phyloP scores from a whole-genome alignment of 2,329 filamentous ascomycete genomes.

The Herpotrichia juniperi region DNA sequence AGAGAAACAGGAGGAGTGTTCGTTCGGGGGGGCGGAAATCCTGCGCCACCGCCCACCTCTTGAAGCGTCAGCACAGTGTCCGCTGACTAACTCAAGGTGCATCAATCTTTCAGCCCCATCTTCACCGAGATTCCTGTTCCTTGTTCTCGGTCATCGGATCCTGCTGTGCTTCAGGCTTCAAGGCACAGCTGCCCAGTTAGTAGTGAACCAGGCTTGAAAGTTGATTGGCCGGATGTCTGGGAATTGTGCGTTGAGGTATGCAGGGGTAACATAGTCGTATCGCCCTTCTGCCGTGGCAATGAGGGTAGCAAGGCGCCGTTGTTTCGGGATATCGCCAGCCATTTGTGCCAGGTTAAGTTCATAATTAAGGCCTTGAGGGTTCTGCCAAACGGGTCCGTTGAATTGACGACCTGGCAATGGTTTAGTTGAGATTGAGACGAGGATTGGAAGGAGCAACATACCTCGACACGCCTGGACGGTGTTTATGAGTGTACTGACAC shows the following conservation, averaged over 20 bases:
- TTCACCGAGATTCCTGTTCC: neutral
- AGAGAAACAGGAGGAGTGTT: neutral
- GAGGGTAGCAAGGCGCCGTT: conserved; percentile 61
- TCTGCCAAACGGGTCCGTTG: conserved; percentile 49
- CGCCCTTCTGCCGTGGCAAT: conserved; percentile 71
- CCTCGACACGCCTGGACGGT: conserved; percentile 47
- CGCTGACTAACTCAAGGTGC: conserved; percentile 6
- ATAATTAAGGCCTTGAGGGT: conserved; percentile 57
- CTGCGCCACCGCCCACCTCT: neutral
- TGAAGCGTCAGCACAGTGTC: conserved; percentile 4
- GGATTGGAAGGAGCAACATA: conserved; percentile 11
- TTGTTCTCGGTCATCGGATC: neutral
- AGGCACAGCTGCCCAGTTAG: conserved; percentile 40
- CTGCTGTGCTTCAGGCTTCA: conserved; percentile 15
- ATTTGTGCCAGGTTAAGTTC: conserved; percentile 51
- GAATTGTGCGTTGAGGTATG: conserved; percentile 61
- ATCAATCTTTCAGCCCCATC: neutral
- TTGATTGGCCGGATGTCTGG: conserved; percentile 42
- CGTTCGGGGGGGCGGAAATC: conserved; percentile 1
- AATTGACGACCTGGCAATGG: conserved; percentile 31
- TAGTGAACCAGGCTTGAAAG: conserved; percentile 48
- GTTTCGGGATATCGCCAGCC: conserved; percentile 38
- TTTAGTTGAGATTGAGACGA: conserved; percentile 13
- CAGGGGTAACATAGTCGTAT: conserved; percentile 66
- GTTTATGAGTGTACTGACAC: conserved; percentile 66